A percentile compares a stretch with the other conserved stretches of the same genome.
These are phyloP conservation scores for Lactarius tabidus DNA, from an alignment of 768 basidiomycete genomes.

Conservation along the genomic window DNA sequence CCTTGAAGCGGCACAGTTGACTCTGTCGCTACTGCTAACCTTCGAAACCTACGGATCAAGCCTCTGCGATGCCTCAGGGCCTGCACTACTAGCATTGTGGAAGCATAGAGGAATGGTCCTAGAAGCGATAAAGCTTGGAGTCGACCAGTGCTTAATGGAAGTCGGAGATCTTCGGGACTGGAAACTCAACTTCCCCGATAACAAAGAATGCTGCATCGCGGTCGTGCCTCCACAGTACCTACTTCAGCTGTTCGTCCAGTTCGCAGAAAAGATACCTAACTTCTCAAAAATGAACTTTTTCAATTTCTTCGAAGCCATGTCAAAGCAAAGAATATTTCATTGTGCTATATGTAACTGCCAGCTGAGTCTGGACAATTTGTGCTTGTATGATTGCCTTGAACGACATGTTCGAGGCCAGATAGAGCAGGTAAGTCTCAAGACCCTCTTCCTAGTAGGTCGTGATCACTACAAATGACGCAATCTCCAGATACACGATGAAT, in stretches of 20 bases:
- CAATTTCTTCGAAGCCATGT: slow-evolving; percentile 3
- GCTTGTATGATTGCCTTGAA: slow-evolving; percentile 2
- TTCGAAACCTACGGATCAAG: neutral
- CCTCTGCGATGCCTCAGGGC: slow-evolving; percentile 4
- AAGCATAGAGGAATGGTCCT: neutral
- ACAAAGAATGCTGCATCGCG: neutral
- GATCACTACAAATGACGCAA: neutral
- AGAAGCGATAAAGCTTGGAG: neutral
- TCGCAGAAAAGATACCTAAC: neutral
- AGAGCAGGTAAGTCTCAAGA: neutral
- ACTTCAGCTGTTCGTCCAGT: neutral
- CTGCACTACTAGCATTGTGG: slow-evolving; percentile 8
- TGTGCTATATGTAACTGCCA: neutral
- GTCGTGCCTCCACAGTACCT: neutral
- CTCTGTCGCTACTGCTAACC: neutral
- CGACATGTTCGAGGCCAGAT: neutral
- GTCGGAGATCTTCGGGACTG: slow-evolving; percentile 8
- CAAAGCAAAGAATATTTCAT: neutral
- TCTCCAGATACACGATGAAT: neutral
- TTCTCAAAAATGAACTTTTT: neutral
- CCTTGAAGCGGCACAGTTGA: slow-evolving; percentile 1
- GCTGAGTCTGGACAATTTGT: neutral
- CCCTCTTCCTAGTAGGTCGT: neutral
- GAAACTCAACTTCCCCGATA: neutral
- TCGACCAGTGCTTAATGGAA: neutral